Conservation (phyloP, 2,329 filamentous ascomycete species). For the Cercospora beticola region DNA sequence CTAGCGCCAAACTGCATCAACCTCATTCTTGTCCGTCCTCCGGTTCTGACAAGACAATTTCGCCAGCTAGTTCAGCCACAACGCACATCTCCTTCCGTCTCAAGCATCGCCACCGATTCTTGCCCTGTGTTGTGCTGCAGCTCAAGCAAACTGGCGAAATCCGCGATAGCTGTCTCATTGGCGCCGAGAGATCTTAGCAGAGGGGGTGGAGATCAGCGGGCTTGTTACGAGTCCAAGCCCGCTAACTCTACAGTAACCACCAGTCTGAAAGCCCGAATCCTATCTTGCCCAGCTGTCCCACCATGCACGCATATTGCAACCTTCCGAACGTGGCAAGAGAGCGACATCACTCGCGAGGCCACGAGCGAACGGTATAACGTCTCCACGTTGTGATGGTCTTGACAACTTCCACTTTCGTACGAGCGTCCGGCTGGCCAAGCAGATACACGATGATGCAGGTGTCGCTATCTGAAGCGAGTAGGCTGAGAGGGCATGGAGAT, state of each 20-base stretch:
- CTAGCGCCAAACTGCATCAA: constrained; percentile 2
- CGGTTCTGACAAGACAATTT: not conserved
- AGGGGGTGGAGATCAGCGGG: constrained; percentile 4
- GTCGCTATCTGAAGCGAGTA: not conserved
- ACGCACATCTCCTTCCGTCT: not conserved
- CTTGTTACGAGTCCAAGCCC: constrained; percentile 8
- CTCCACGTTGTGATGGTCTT: not conserved
- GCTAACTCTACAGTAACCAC: constrained; percentile 1
- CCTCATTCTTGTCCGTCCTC: not conserved
- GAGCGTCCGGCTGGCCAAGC: constrained; percentile 6
- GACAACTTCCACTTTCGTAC: constrained; percentile 4
- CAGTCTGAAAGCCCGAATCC: not conserved
- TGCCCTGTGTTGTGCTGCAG: not conserved
- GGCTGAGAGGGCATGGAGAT: not conserved
- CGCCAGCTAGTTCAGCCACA: not conserved
- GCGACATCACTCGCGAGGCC: constrained; percentile 4
- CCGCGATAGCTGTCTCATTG: constrained; percentile 4
- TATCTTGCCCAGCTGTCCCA: constrained; percentile 5
- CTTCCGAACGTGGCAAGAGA: constrained; percentile 10
- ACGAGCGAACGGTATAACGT: not conserved
- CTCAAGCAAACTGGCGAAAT: constrained; percentile 8
- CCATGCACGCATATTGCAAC: constrained; percentile 7
- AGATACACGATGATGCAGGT: constrained; percentile 3
- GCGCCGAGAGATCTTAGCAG: constrained; percentile 1
- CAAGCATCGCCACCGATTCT: constrained; percentile 2